Evolutionary conservation across 2,329 filamentous ascomycete genomes (phyloP).

Genomic region (Paramyrothecium roridum): DNA sequence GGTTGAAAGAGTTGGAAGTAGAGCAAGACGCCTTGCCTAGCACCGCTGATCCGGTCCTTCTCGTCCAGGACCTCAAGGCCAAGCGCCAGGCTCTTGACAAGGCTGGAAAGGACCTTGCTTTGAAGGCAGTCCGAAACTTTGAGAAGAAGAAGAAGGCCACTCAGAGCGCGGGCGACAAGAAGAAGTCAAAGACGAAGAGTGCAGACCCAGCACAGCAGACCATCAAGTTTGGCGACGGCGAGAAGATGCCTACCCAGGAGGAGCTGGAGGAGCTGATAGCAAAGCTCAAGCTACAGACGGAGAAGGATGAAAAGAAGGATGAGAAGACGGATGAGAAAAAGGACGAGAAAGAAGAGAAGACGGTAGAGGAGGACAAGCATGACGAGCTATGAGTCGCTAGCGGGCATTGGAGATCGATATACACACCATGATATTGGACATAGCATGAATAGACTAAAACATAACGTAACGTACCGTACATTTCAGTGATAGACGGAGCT

Average conservation of each 20-base stretch:
- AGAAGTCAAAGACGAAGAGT: conserved; percentile 32
- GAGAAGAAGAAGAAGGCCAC: conserved; percentile 46
- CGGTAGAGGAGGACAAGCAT: conserved; percentile 19
- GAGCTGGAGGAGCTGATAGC: conserved; percentile 49
- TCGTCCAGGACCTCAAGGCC: conserved; percentile 66
- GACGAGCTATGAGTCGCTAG: conserved; percentile 27
- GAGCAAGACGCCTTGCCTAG: conserved; percentile 68
- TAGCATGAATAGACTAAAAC: not conserved
- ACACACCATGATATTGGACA: not conserved
- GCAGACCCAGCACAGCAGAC: conserved; percentile 33
- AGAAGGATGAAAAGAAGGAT: conserved; percentile 20
- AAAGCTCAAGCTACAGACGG: conserved; percentile 26
- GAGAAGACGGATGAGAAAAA: conserved; percentile 22
- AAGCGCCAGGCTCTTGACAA: conserved; percentile 71
- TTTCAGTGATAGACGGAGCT: not conserved
- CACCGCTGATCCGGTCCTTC: conserved; percentile 72
- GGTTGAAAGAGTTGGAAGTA: conserved; percentile 70
- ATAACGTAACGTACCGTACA: not conserved
- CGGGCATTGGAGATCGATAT: conserved; percentile 6
- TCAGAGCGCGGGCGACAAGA: conserved; percentile 31
- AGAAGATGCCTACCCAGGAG: conserved; percentile 35
- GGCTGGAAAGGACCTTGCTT: conserved; percentile 65
- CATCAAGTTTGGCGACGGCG: conserved; percentile 35
- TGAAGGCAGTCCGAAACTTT: conserved; percentile 62
- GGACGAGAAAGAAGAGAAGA: conserved; percentile 17